Percentiles rank a stretch among this genome's conserved stretches.
Conservation (phyloP, 345 rosid genomes). For the Balakata baccata region DNA sequence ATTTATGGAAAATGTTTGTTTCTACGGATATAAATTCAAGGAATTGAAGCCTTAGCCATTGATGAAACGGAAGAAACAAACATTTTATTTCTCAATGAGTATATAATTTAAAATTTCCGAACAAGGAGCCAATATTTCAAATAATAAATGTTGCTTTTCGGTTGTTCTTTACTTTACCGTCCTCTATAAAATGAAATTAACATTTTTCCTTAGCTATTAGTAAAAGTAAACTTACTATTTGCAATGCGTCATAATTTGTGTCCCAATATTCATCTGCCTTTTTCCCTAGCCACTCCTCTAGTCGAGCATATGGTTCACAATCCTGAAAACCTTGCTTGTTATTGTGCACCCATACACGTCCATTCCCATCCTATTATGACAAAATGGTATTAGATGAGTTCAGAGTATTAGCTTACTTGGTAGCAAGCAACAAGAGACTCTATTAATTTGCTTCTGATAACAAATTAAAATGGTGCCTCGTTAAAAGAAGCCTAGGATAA, state of each 20-base stretch:
- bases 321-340: constrained; percentile 39
- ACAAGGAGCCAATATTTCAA: neutral
- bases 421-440: neutral
- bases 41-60: too few species aligned
- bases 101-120: neutral
- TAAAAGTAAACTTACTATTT: constrained; percentile 19
- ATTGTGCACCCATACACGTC: constrained; percentile 30
- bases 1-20: too few species aligned
- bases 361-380: constrained; percentile 24
- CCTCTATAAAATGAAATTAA: neutral
- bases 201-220: neutral
- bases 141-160: neutral
- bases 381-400: neutral
- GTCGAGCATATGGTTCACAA: constrained; percentile 31
- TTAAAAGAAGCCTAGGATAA: too few species aligned
- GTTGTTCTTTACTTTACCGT: neutral
- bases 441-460: too few species aligned
- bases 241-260: constrained; percentile 22
- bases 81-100: neutral
- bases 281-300: constrained; percentile 35
- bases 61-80: neutral
- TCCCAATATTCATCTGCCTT: constrained; percentile 33
- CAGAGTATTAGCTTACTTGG: neutral
- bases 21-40: too few species aligned
- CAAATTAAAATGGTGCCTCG: too few species aligned